Evolutionary conservation across 2,329 filamentous ascomycete species (phyloP), one percentile per base, ranked within the genome.

Genomic region (Balansia obtecta): DNA sequence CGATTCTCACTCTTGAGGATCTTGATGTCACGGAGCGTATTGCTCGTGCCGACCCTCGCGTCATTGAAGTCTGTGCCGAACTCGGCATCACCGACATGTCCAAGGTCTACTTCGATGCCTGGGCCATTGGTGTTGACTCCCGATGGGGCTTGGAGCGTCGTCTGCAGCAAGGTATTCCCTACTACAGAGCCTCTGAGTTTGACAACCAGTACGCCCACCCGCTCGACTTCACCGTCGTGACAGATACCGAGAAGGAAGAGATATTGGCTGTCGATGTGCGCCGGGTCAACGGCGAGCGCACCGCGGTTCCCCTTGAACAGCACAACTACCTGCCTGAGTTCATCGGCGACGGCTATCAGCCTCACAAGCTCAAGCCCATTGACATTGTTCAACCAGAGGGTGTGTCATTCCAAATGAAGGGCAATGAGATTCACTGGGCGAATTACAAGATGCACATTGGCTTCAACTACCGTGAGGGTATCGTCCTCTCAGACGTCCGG

Each of bases 81-180:
- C 70, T 88, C 55, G 86, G 86, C 20, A 88, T 91, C 54, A 73
- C 81, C 57, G 85, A 90, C 58, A 91, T 91, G 86, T 70, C 85
- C 65, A 88, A 89, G 67, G 83, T 91, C 37, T 90, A 86, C 66
- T 85, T 86, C 63, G 86, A 91, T 64, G 85, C 84, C 41, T 91
- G 86, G 86, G 88, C 86, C 1, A 89, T 91, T 65, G 86, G 86
- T 33, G 86, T 86, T 55, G 86, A 91, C 58, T 79, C 86, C 62
- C 80, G 86, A 46, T 90, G 88, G 65, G 86, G 86, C 47, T 85
- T 72, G 51, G 72, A 74, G 50, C 74, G 86, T 38, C 78, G 86
- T 51, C 75, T 90, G 9, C 86, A 91, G 67, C 86, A 91, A 69
- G 86, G 85, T 12, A 70, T 91, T 30, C 86, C 88, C 76, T 90